A percentile compares a stretch with the other conserved stretches of the same genome.
Evolutionary conservation across 176 grass and related monocot genomes (phyloP).

Genomic region (Aegilops speltoides): DNA sequence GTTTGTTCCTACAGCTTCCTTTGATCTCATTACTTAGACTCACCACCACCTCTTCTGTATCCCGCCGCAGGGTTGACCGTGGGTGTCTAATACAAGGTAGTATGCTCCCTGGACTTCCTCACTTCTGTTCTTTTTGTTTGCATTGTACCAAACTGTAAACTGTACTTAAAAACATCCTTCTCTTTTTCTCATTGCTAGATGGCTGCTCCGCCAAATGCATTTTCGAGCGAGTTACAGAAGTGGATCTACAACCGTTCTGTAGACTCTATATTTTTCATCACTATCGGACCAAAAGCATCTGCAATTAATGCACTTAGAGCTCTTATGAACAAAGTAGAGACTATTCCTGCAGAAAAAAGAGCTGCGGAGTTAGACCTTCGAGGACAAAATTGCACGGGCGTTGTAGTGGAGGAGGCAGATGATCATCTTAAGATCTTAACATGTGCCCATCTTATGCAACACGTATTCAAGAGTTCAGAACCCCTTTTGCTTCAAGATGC

Average conservation of each 20-base stretch:
- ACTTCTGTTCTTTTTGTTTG: too few relatives aligned
- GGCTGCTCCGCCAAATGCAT: neutral
- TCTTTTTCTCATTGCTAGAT: neutral
- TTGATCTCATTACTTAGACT: too few relatives aligned
- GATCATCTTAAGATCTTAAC: neutral
- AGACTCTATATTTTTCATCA: neutral
- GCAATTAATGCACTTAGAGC: too few relatives aligned
- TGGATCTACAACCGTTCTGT: neutral
- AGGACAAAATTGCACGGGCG: neutral
- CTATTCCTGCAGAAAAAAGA: neutral
- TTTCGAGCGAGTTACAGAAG: neutral
- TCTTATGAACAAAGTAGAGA: neutral
- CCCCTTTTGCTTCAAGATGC: neutral
- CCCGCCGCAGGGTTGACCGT: too few relatives aligned
- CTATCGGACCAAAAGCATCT: neutral
- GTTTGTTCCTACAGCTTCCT: too few relatives aligned
- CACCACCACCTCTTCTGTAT: too few relatives aligned
- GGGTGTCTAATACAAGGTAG: too few relatives aligned
- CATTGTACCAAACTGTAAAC: too few relatives aligned
- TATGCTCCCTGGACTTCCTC: too few relatives aligned
- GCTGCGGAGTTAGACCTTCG: neutral
- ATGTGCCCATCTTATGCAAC: neutral
- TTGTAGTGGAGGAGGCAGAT: neutral
- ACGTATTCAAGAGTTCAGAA: neutral
- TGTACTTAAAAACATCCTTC: neutral